A percentile compares a stretch with the other conserved stretches of the same genome.
Conservation (phyloP, 805 yeast species). For the Schwanniomyces sp. region DNA sequence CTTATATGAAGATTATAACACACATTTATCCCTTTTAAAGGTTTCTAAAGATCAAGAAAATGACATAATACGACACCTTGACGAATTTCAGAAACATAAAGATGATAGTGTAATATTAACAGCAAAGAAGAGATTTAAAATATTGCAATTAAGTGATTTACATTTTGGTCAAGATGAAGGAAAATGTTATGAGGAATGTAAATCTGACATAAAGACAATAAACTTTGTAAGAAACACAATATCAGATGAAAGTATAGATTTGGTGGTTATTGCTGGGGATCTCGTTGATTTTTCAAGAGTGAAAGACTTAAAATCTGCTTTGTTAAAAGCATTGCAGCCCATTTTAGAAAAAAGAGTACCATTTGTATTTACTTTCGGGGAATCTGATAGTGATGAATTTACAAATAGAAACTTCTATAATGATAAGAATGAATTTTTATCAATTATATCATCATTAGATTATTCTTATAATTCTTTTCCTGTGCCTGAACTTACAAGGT, state of each 20-base stretch:
- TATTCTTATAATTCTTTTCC: constrained; percentile 30
- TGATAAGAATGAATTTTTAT: constrained; percentile 16
- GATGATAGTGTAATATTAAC: constrained; percentile 14
- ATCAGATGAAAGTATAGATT: constrained; percentile 27
- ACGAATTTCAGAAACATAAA: constrained; percentile 14
- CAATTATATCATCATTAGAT: constrained; percentile 34
- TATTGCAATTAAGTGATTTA: constrained; percentile 39
- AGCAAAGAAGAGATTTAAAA: constrained; percentile 22
- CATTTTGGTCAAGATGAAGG: constrained; percentile 36
- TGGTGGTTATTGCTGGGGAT: constrained; percentile 43
- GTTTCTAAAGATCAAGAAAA: constrained; percentile 13
- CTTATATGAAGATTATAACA: constrained; percentile 11
- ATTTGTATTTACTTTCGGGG: constrained; percentile 41
- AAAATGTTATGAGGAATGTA: constrained; percentile 16
- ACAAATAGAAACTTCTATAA: constrained; percentile 1
- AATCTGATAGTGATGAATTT: constrained; percentile 21
- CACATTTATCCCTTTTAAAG: constrained; percentile 20
- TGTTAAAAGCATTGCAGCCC: constrained; percentile 32
- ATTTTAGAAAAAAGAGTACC: constrained; percentile 28
- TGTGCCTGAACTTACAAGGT: constrained; percentile 8
- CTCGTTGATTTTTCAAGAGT: constrained; percentile 28
- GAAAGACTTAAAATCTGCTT: constrained; percentile 26
- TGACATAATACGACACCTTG: background rate
- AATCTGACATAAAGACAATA: constrained; percentile 29
- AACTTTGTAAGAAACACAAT: constrained; percentile 27